Percentiles rank a stretch among this genome's conserved stretches.
Evolutionary conservation across 495 filamentous ascomycete genomes (phyloP).

Genomic region (Trichoderma reesei): DNA sequence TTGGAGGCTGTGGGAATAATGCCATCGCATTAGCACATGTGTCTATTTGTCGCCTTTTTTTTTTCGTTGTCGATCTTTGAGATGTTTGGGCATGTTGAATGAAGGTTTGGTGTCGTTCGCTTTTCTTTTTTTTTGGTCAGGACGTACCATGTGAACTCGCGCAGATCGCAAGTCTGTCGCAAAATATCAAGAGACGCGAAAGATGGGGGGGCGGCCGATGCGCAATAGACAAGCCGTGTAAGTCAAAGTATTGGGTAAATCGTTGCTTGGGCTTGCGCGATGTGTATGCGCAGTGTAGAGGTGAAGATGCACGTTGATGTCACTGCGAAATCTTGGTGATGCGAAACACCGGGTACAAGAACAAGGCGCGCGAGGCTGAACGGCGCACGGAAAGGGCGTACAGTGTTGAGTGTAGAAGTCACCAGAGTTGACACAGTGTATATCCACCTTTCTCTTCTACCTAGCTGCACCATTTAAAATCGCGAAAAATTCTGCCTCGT

Average conservation of each 20-base stretch:
- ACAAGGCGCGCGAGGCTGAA: slow-evolving; percentile 6
- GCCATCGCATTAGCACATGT: too few species aligned
- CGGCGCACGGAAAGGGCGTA: neutral
- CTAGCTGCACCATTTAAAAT: neutral
- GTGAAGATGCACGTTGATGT: slow-evolving; percentile 2
- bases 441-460: neutral
- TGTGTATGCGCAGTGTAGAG: too few species aligned
- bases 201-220: too few species aligned
- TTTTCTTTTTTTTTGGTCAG: neutral
- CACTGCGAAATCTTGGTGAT: neutral
- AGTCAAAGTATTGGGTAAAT: neutral
- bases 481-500: neutral
- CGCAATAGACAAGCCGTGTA: too few species aligned
- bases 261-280: neutral
- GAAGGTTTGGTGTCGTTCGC: too few species aligned
- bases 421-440: neutral
- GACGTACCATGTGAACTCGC: neutral
- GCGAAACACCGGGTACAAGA: too few species aligned
- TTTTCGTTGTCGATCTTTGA: too few species aligned
- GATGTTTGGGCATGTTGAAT: too few species aligned
- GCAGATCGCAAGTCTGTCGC: neutral
- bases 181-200: neutral
- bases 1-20: slow-evolving; percentile 34
- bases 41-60: slow-evolving; percentile 2
- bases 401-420: neutral